Base-by-base conservation (phyloP, 495 filamentous ascomycete genomes). In the Aspergillus bridgeri region DNA sequence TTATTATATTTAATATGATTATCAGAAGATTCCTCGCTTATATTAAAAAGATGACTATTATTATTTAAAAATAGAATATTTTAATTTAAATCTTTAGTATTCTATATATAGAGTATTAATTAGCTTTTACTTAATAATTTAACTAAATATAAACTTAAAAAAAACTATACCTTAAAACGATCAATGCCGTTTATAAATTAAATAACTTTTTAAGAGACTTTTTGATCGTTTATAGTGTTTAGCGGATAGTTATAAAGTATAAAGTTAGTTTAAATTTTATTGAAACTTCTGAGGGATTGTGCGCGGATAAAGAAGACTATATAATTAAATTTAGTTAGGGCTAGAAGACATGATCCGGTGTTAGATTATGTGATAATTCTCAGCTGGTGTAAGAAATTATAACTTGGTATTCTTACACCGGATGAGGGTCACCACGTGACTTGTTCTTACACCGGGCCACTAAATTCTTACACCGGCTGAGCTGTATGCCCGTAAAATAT, bases 111-210 rank as follows among this genome's bases (percentile, higher is more conserved):
- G 11, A 33, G 11, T 6, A 33, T 33, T 33, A 33, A 9, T 33
- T 33, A n/a, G n/a, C n/a, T n/a, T n/a, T n/a, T 33, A 33, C 6
- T 65, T 23, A 51, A 65, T 51, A n/a, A 61, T 46, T 48, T 68
- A 42, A 42, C 56, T 59, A 55, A 52, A 48, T n/a, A 47, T 27
- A 68, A 48, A 56, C 60, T 23, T 11, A 48, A 17, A 48, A 56
- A 58, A 8, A 65, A 44, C 11, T 56, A 56, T 24, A 20, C 50
- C 54, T 68, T 53, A 45, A 48, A 53, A 54, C 56, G 64, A 51
- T 60, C 25, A n/a, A 48, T 53, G 24, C 59, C 63, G 11, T 56
- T 60, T 60, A 63, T 42, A 53, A 65, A 65, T 33, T 65, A 63
- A 42, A 63, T 53, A 51, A 68, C 64, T 22, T 65, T 47, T 29